Base-by-base conservation (phyloP, 495 filamentous ascomycete genomes). In the Neurospora tetrasperma region DNA sequence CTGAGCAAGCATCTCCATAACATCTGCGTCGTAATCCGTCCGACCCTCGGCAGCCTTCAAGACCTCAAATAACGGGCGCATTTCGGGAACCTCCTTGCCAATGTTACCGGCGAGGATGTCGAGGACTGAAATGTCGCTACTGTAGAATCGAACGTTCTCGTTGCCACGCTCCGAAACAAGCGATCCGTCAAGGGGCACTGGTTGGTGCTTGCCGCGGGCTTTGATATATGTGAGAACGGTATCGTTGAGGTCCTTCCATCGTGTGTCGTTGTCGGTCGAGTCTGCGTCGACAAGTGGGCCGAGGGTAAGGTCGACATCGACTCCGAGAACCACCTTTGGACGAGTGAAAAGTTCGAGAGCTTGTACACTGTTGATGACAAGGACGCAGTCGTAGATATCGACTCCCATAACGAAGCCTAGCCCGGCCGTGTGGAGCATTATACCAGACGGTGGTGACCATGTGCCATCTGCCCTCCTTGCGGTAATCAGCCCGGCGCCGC, bases 301-400 rank as follows among this genome's bases (percentile, higher is more conserved):
- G 16, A 93, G 90, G 9, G 90, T 86, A 11, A 91, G 90, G 76
- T 87, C 92, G 70, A 96, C 84, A 78, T 96, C 93, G 42, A 89
- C 89, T 2, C 94, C 94, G 10, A 97, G 82, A 1, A 92, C 94
- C 73, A 91, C 88, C 44, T 90, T 89, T 14, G 94, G 83, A 68
- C 88, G 90, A 48, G 91, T 92, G 80, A 97, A 96, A 0, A 91
- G 87, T 70, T 94, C 91, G 40, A 97, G 83, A 7, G 92, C 93
- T 70, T 91, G 87, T 31, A 89, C 87, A 27, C 90, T 93, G 81
- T 96, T 97, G 79, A 97, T 94, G 7, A 97, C 90, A 0, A 97
- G 86, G 23, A 97, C 90, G 78, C 94, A 96, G 78, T 97, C 94
- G 84, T 97, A 97, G 72, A 97, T 93, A 75, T 97, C 94, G 41